Base-by-base conservation (phyloP, 805 yeast genomes). In the Barnettozyma sp. region DNA sequence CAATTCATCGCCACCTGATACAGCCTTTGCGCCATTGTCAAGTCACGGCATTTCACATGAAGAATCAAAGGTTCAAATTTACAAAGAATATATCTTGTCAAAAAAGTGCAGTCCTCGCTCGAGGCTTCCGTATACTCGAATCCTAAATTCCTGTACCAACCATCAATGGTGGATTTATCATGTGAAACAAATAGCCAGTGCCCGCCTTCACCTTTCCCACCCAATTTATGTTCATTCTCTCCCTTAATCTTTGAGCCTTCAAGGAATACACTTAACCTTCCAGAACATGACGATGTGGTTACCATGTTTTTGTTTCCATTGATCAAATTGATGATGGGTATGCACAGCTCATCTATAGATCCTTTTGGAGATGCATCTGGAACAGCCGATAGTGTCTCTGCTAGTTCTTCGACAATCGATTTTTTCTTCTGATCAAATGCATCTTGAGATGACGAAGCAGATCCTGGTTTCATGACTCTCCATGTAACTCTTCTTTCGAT, bases 161-260 rank as follows among this genome's bases (percentile, higher is more conserved):
- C 54, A 1, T 52, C 45, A 7, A 81, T 60, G 15, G 71, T 61
- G 2, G 48, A 43, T 3, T 66, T 62, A 29, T 79, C 76, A 52
- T 86, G 95, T 0, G 86, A 73, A 3, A 86, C 85, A 60, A 73
- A 85, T 10, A 84, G 51, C 95, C 95, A 86, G 38, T 67, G 68
- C 0, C 95, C 95, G 1, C 95, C 95, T 34, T 77, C 74, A 8
- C 95, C 95, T 52, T 86, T 86, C 4, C 94, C 85, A 2, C 94
- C 92, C 12, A 81, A 71, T 46, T 73, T 66, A 3, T 54, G 34
- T 10, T 39, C 38, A 11, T 54, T 52, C 7, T 44, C 45, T 9
- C 38, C 41, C 23, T 49, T 53, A 10, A 38, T 44, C 46, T 83
- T 82, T 8, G 59, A 56, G 3, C 95, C 95, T 52, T 85, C 95